Conservation (phyloP, 2,329 filamentous ascomycete species). For the Calonectria pseudoturangicola region DNA sequence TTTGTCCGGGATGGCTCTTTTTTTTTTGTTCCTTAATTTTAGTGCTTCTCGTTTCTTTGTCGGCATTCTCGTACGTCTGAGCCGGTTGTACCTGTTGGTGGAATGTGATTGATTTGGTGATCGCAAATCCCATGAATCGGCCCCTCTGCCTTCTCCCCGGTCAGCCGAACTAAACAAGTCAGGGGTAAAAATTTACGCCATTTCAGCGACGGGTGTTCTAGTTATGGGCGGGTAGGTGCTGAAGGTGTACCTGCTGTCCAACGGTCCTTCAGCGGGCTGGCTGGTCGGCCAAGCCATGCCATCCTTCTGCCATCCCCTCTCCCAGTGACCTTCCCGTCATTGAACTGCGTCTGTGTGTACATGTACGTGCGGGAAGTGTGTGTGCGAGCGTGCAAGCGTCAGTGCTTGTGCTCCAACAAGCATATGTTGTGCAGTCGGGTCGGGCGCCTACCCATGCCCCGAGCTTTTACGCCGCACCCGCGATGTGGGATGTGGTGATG, state of each 20-base stretch:
- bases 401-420: not conserved
- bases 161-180: conserved; percentile 33
- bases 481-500: conserved; percentile 14
- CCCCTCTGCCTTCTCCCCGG: conserved; percentile 19
- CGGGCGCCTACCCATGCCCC: conserved; percentile 13
- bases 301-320: not conserved
- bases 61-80: not conserved
- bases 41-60: not conserved
- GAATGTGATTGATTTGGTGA: conserved; percentile 41
- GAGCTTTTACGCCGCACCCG: conserved; percentile 36
- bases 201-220: conserved; percentile 18
- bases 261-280: conserved; percentile 7
- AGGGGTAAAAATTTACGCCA: conserved; percentile 37
- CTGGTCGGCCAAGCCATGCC: not conserved
- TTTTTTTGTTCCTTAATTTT: not conserved
- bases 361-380: conserved; percentile 19
- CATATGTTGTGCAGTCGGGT: conserved; percentile 23
- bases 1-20: not conserved
- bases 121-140: conserved; percentile 19
- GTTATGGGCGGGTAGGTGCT: not conserved
- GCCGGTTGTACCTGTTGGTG: conserved; percentile 22
- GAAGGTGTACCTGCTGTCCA: conserved; percentile 15
- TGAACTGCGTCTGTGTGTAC: conserved; percentile 9
- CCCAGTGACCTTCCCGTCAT: conserved; percentile 6
- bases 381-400: conserved; percentile 8